Base-by-base conservation (phyloP, 306 rosid species). In the Casuarina cunninghamiana region DNA sequence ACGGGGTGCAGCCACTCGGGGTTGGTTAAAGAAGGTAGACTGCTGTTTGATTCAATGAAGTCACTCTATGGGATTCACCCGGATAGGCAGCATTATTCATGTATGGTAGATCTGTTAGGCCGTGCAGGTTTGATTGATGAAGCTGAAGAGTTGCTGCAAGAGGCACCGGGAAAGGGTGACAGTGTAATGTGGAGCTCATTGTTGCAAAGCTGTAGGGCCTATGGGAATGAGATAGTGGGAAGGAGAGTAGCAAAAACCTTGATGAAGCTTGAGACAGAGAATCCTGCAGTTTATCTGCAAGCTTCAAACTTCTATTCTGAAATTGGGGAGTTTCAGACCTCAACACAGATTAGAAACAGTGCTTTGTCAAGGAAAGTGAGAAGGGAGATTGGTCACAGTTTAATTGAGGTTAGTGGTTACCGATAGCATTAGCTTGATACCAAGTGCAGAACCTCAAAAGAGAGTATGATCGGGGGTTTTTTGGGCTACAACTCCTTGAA, bases 71-170 rank as follows among this genome's bases (percentile, higher is more conserved):
- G 84, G 67, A 75, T 95, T 66, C 54, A 74, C 50, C 97, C 96
- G 11, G 90, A 86, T 76, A 77, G 86, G 68, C 85, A 81, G 73
- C 98, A 89, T 77, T 87, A 86, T 86, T 89, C 98, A 10, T 92
- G 97, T 75, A 87, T 91, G 90, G 85, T 92, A 61, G 97, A 92
- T 91, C 95, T 91, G 53, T 80, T 91, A 75, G 92, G 97, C 83
- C 91, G 97, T 0, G 89, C 88, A 0, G 97, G 97, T 77, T 85
- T 88, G 69, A 66, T 92, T 43, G 73, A 91, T 3, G 98, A 91
- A 86, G 93, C 97, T 43, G 89, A 88, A 83, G 86, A 88, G 74
- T 81, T 91, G 77, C 81, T 89, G 72, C 81, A 62, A 43, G 53
- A 72, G 43, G 77, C 85, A 75, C 89, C 84, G 0, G 90, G 77